phyloP scores from a whole-genome alignment of 495 filamentous ascomycete genomes.

The Rostrohypoxylon terebratum region DNA sequence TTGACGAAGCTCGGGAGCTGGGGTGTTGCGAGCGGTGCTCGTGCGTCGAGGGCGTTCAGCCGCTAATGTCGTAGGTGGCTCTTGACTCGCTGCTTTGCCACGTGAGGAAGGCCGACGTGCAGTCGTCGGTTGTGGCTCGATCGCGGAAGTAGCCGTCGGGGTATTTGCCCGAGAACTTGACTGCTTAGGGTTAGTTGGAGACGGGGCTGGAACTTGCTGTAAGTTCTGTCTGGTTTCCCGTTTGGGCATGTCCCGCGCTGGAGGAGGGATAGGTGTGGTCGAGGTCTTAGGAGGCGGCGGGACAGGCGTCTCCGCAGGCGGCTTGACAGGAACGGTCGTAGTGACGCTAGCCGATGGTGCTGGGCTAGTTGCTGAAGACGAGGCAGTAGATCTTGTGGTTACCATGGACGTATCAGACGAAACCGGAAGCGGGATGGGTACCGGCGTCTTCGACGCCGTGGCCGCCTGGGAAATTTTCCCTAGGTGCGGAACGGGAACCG shows the following conservation, averaged over 20 bases:
- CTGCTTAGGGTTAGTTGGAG: conserved; percentile 51
- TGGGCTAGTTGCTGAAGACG: conserved; percentile 46
- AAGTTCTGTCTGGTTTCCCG: conserved; percentile 50
- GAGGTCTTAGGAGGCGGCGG: conserved; percentile 58
- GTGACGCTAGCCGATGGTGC: conserved; percentile 42
- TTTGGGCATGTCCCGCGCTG: conserved; percentile 55
- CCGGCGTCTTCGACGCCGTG: conserved; percentile 61
- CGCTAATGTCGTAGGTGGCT: conserved; percentile 60
- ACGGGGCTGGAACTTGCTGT: conserved; percentile 47
- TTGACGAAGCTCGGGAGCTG: conserved; percentile 61
- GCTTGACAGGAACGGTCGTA: conserved; percentile 45
- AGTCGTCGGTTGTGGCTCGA: conserved; percentile 32
- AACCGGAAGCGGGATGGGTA: conserved; percentile 48
- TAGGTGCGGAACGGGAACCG: conserved; percentile 63
- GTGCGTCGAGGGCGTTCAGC: conserved; percentile 65
- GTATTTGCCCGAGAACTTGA: conserved; percentile 38
- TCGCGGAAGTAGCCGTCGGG: conserved; percentile 32
- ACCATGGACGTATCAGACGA: conserved; percentile 47
- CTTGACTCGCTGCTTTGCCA: conserved; percentile 63
- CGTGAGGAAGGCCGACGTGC: conserved; percentile 59
- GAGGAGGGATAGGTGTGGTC: conserved; percentile 65
- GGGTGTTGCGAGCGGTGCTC: conserved; percentile 68
- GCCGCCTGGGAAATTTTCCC: conserved; percentile 60
- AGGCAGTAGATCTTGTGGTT: conserved; percentile 47
- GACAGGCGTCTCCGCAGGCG: conserved; percentile 48